These are phyloP conservation scores for Cymodocea nodosa DNA, from an alignment of 116 monocot genomes.

Conservation along the genomic window DNA sequence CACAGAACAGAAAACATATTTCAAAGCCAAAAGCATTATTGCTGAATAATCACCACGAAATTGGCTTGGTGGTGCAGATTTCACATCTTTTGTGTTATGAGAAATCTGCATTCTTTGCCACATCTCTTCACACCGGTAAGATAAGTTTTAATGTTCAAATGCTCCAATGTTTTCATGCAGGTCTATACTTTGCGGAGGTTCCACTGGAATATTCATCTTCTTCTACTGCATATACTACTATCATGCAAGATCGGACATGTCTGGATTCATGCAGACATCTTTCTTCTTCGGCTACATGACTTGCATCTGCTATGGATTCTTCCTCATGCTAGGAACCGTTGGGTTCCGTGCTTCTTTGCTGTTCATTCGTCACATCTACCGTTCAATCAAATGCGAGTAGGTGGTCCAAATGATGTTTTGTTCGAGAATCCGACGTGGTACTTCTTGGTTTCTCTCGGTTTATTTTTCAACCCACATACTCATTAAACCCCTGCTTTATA, in stretches of 20 bases:
- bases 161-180: constrained; percentile 16
- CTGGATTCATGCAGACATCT: constrained; percentile 58
- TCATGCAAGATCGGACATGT: constrained; percentile 58
- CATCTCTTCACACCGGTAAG: neutral
- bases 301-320: constrained; percentile 61
- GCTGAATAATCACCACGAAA: neutral
- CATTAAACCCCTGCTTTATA: neutral
- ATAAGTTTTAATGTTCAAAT: too few species aligned
- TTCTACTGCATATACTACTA: constrained; percentile 59
- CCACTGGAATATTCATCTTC: constrained; percentile 45
- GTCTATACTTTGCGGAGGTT: constrained; percentile 62
- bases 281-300: constrained; percentile 71
- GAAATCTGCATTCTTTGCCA: neutral
- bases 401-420: too few species aligned
- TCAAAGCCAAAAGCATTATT: neutral
- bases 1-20: neutral
- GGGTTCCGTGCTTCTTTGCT: constrained; percentile 55
- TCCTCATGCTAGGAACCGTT: constrained; percentile 58
- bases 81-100: neutral
- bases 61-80: neutral
- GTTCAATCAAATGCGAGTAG: constrained; percentile 52
- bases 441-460: neutral
- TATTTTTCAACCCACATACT: neutral
- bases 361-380: constrained; percentile 57
- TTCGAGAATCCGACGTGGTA: neutral